A percentile compares a stretch with the other conserved stretches of the same genome.
These are phyloP conservation scores for Musa troglodytarum DNA, from an alignment of 176 grass and related monocot species.

Conservation along the genomic window DNA sequence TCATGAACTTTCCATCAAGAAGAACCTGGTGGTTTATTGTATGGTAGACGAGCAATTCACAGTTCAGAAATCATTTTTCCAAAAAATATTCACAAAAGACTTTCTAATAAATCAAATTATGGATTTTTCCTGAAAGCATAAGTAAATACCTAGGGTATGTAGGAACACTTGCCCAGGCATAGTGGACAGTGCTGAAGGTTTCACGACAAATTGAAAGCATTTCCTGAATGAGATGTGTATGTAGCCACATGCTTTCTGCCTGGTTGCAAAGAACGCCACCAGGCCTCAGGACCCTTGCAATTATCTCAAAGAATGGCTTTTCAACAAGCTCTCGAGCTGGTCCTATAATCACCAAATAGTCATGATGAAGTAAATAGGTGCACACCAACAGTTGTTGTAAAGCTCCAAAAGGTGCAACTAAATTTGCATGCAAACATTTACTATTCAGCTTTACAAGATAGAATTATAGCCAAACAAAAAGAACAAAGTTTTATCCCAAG, in stretches of 20 bases:
- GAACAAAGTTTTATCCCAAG: background rate
- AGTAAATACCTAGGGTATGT: conserved; percentile 81
- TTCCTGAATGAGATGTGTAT: conserved; percentile 90
- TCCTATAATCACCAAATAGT: conserved; percentile 34
- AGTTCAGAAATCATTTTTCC: background rate
- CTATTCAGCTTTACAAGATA: background rate
- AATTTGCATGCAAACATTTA: background rate
- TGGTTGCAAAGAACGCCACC: conserved; percentile 96
- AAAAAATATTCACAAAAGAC: background rate
- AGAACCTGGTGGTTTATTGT: background rate
- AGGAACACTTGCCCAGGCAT: conserved; percentile 95
- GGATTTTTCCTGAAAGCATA: background rate
- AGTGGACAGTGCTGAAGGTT: conserved; percentile 75
- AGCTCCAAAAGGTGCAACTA: too few species aligned
- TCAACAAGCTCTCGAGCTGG: conserved; percentile 92
- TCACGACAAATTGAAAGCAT: conserved; percentile 79
- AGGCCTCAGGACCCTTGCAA: conserved; percentile 72
- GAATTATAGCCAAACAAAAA: background rate
- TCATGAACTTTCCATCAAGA: background rate
- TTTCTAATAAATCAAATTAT: background rate
- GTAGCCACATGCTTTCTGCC: conserved; percentile 88
- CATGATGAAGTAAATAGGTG: background rate
- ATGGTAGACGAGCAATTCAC: background rate
- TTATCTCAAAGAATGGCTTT: conserved; percentile 88
- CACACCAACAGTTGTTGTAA: background rate